Conservation (phyloP, 257 asterid genomes). For the Mitragyna speciosa region DNA sequence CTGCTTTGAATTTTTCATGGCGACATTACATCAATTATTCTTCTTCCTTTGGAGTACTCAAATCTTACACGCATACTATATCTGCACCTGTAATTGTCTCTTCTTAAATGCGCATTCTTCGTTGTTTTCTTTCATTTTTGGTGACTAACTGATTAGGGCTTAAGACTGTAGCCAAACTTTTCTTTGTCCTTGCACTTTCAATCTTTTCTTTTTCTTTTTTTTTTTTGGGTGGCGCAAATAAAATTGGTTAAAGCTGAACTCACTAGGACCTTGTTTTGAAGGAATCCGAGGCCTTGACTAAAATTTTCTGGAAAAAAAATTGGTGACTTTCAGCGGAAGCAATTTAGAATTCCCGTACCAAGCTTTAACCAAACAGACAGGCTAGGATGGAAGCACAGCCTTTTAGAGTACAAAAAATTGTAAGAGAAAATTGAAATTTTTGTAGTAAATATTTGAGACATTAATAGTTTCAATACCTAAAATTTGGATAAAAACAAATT, state of each 20-base stretch:
- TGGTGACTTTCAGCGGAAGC: background rate
- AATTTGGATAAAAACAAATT: too few species aligned
- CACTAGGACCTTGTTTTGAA: background rate
- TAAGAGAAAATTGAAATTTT: too few species aligned
- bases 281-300: background rate
- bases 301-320: background rate
- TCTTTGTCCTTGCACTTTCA: too few species aligned
- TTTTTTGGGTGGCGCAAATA: background rate
- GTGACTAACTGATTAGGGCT: background rate
- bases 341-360: background rate
- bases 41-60: background rate
- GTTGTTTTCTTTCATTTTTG: too few species aligned
- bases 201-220: background rate
- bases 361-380: background rate
- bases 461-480: too few species aligned
- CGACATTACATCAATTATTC: background rate
- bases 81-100: background rate
- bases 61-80: background rate
- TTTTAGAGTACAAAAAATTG: too few species aligned
- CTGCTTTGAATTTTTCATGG: conserved; percentile 15
- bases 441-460: too few species aligned
- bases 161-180: background rate
- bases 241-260: background rate
- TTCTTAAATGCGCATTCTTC: background rate
- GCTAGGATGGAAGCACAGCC: background rate